Conservation (phyloP, 2,329 filamentous ascomycete genomes). For the Ophiostoma angusticollis region DNA sequence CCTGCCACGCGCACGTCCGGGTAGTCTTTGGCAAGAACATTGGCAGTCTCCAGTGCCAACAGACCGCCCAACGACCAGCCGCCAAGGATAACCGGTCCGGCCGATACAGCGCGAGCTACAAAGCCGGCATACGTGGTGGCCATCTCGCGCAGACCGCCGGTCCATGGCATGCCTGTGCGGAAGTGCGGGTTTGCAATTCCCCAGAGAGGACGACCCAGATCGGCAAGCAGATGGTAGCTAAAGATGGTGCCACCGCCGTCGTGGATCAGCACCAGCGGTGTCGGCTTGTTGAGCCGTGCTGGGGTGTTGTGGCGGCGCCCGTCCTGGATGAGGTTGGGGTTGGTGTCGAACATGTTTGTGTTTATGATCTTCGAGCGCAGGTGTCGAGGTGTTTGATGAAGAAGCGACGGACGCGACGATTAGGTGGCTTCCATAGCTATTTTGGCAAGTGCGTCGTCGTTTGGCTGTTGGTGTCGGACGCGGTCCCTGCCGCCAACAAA, state of each 20-base stretch:
- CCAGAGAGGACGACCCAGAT: constrained; percentile 35
- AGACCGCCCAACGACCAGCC: constrained; percentile 45
- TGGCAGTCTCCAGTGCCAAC: constrained; percentile 37
- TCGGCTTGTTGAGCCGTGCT: constrained; percentile 14
- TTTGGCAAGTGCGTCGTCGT: no score
- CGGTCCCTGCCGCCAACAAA: no score
- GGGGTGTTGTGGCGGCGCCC: constrained; percentile 7
- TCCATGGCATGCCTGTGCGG: constrained; percentile 31
- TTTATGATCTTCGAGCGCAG: background rate
- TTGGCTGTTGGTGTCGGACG: no score
- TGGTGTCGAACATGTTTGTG: constrained; percentile 14
- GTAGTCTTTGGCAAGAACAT: constrained; percentile 23
- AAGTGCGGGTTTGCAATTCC: constrained; percentile 44
- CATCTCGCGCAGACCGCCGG: constrained; percentile 42
- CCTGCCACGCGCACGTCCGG: constrained; percentile 29
- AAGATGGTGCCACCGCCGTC: constrained; percentile 50
- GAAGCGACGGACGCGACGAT: no score
- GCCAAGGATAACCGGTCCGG: constrained; percentile 34
- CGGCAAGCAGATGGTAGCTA: constrained; percentile 40
- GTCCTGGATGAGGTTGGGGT: constrained; percentile 15
- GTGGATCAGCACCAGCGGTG: constrained; percentile 45
- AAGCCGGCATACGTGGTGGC: constrained; percentile 34
- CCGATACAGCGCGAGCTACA: constrained; percentile 27
- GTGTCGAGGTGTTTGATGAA: no score
- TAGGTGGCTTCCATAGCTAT: no score